Base-by-base conservation (phyloP, 2,329 filamentous ascomycete species). In the Pochonia chlamydosporia region DNA sequence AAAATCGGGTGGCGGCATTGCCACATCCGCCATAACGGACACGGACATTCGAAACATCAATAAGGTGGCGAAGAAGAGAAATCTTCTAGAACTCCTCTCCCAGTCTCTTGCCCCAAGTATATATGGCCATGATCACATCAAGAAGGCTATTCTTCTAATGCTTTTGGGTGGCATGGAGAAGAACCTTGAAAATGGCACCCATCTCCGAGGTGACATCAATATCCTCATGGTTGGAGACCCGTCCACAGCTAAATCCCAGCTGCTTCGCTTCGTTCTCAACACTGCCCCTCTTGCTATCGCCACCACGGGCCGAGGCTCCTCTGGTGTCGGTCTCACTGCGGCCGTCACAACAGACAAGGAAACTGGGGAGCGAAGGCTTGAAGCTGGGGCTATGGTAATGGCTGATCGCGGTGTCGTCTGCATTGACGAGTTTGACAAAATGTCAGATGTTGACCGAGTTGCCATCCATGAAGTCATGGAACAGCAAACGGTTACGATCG, bases 401-500 rank as follows among this genome's bases (percentile, higher is more conserved):
- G 93, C 84, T 53, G 93, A 99, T 65, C 86, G 93, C 53, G 93
- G 93, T 57, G 92, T 99, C 10, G 93, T 99, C 28, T 99, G 93
- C 72, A 99, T 99, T 56, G 93, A 99, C 64, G 93, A 99, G 62
- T 99, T 99, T 57, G 93, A 99, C 73, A 99, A 99, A 69, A 99
- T 99, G 93, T 96, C 90, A 48, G 93, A 99, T 63, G 85, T 97
- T 49, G 93, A 99, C 68, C 84, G 93, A 63, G 93, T 99, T 4
- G 93, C 93, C 40, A 99, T 99, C 58, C 93, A 99, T 79, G 93
- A 99, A 87, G 93, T 99, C 55, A 99, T 99, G 93, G 93, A 99
- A 70, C 93, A 99, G 71, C 93, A 99, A 70, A 99, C 93, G 0
- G 93, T 99, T 51, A 99, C 93, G 13, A 99, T 99, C 60, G 93